Conservation (phyloP, 2,329 filamentous ascomycete genomes). For the Aureobasidium sp. region DNA sequence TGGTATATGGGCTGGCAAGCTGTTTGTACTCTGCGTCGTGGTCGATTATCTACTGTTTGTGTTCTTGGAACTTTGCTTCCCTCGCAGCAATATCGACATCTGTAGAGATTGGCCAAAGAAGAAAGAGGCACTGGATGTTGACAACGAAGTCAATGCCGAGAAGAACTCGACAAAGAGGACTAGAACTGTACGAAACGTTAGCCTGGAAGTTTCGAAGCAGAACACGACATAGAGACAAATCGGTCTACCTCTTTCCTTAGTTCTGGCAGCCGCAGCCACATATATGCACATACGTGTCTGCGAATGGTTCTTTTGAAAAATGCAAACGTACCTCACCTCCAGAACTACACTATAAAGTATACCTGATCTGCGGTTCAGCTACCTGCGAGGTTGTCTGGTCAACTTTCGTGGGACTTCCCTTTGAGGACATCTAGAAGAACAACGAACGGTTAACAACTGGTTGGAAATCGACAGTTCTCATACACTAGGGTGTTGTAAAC, state of each 20-base stretch:
- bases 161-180: neutral
- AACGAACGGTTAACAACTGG: neutral
- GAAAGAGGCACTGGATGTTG: slow-evolving; percentile 15
- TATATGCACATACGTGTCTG: neutral
- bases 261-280: neutral
- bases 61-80: slow-evolving; percentile 79
- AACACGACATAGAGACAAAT: neutral
- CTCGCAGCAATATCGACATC: slow-evolving; percentile 78
- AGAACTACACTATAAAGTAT: neutral
- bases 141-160: neutral
- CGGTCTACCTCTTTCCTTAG: neutral
- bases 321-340: neutral
- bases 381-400: no score
- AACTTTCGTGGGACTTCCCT: no score
- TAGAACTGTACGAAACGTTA: neutral
- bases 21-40: slow-evolving; percentile 91
- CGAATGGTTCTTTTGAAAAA: neutral
- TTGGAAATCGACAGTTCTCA: no score
- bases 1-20: slow-evolving; percentile 94
- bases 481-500: no score
- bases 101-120: slow-evolving; percentile 91
- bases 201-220: neutral
- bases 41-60: slow-evolving; percentile 90
- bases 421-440: neutral
- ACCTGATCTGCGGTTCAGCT: neutral